phyloP scores from a whole-genome alignment of 108 stramenopile genomes.

The Skeletonema potamos region DNA sequence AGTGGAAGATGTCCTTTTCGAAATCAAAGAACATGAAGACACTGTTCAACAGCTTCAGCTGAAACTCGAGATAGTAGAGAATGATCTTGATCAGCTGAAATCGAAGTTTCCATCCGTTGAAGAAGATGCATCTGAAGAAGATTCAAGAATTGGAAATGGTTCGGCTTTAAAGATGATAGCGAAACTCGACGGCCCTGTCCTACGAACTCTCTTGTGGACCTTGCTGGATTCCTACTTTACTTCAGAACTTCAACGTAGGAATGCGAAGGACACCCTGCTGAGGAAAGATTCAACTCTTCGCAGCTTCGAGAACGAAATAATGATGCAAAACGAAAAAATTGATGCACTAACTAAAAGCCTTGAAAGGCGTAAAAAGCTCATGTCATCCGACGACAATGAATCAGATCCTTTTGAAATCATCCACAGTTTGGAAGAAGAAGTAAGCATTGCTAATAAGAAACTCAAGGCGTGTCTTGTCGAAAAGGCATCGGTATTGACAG shows the following conservation, averaged over 20 bases:
- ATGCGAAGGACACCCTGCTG: slow-evolving; percentile 24
- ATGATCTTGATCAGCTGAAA: slow-evolving; percentile 63
- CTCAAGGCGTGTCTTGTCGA: slow-evolving; percentile 23
- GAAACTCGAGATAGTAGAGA: slow-evolving; percentile 75
- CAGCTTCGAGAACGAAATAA: slow-evolving; percentile 73
- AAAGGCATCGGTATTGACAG: slow-evolving; percentile 4
- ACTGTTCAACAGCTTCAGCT: slow-evolving; percentile 70
- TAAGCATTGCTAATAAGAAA: slow-evolving; percentile 9
- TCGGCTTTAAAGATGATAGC: slow-evolving; percentile 49
- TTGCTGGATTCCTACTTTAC: slow-evolving; percentile 55
- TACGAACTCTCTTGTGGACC: slow-evolving; percentile 62
- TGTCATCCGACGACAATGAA: slow-evolving; percentile 20
- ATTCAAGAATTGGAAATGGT: slow-evolving; percentile 25
- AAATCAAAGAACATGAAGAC: slow-evolving; percentile 41
- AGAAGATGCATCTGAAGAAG: slow-evolving; percentile 27
- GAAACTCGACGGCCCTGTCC: slow-evolving; percentile 54
- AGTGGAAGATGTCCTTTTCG: slow-evolving; percentile 11
- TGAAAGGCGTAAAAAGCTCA: slow-evolving; percentile 36
- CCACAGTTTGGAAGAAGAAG: slow-evolving; percentile 20
- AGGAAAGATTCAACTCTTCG: slow-evolving; percentile 65
- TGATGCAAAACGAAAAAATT: slow-evolving; percentile 45
- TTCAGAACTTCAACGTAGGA: slow-evolving; percentile 45
- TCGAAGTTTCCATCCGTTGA: slow-evolving; percentile 37
- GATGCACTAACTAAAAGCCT: slow-evolving; percentile 48
- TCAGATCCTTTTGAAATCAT: slow-evolving; percentile 34